A percentile compares a stretch with the other conserved stretches of the same genome.
phyloP scores from a whole-genome alignment of 1,284 basidiomycete genomes.

The Rhodotorula sp. region DNA sequence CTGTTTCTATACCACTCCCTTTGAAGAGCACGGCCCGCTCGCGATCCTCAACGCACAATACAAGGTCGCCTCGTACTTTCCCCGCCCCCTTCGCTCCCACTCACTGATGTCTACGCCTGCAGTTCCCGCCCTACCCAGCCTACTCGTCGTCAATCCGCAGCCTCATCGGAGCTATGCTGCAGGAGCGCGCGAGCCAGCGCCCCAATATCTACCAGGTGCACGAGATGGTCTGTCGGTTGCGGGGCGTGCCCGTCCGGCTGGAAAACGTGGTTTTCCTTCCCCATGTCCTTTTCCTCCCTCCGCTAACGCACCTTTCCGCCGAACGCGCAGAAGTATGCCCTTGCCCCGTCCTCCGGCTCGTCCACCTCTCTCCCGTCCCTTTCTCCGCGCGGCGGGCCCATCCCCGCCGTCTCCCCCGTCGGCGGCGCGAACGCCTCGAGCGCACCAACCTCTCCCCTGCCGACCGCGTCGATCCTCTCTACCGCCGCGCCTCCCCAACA shows the following conservation, averaged over 20 bases:
- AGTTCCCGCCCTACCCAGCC: slow-evolving; percentile 83
- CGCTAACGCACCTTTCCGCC: background rate
- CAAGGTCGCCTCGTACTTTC: slow-evolving; percentile 53
- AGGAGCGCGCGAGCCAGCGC: slow-evolving; percentile 40
- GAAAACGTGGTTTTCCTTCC: slow-evolving; percentile 26
- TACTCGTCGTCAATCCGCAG: slow-evolving; percentile 85
- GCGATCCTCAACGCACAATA: slow-evolving; percentile 98
- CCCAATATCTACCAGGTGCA: slow-evolving; percentile 49
- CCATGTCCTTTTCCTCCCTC: no score
- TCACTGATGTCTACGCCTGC: background rate
- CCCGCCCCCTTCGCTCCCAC: slow-evolving; percentile 7
- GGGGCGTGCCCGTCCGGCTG: slow-evolving; percentile 42
- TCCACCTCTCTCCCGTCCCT: background rate
- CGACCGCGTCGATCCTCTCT: slow-evolving; percentile 9
- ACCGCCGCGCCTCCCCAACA: background rate
- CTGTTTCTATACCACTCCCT: slow-evolving; percentile 97
- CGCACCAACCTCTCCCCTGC: background rate
- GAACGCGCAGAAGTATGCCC: slow-evolving; percentile 35
- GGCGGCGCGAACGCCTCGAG: background rate
- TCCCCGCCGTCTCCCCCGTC: background rate
- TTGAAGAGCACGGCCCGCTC: slow-evolving; percentile 89
- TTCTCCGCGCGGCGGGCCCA: background rate
- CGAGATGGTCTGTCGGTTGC: slow-evolving; percentile 46
- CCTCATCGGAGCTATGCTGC: slow-evolving; percentile 66
- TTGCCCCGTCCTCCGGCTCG: background rate